These are phyloP conservation scores for Adiantum capillusveneris DNA, from an alignment of 75 land plant genomes.

Conservation along the genomic window DNA sequence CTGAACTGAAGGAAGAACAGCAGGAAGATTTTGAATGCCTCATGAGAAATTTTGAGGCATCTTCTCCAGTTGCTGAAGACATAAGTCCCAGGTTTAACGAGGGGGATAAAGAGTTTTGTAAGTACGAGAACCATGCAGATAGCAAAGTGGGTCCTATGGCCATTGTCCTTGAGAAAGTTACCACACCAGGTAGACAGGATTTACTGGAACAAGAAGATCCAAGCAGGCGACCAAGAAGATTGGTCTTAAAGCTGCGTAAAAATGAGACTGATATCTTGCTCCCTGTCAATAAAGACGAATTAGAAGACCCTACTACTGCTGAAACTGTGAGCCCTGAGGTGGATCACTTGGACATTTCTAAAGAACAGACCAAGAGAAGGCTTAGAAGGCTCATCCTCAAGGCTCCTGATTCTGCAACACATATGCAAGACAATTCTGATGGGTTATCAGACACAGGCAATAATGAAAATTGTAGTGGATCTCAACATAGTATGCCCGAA, in stretches of 20 bases:
- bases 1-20: background rate
- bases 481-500: background rate
- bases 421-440: background rate
- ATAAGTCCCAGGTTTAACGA: background rate
- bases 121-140: no score
- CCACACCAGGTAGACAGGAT: background rate
- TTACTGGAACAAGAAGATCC: background rate
- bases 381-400: background rate
- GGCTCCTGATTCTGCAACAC: background rate
- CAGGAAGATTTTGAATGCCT: no score
- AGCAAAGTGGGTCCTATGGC: background rate
- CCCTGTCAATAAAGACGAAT: background rate
- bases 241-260: conserved; percentile 49
- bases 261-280: background rate
- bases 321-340: background rate
- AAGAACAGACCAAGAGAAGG: background rate
- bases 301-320: background rate
- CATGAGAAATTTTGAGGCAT: no score
- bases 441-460: background rate
- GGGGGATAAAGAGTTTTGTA: background rate
- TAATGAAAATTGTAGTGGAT: background rate
- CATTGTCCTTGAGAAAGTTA: background rate
- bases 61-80: background rate
- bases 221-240: conserved; percentile 22
- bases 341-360: background rate